Base-by-base conservation (phyloP, 148 eudicot genomes). In the Hydrangea macrophylla region DNA sequence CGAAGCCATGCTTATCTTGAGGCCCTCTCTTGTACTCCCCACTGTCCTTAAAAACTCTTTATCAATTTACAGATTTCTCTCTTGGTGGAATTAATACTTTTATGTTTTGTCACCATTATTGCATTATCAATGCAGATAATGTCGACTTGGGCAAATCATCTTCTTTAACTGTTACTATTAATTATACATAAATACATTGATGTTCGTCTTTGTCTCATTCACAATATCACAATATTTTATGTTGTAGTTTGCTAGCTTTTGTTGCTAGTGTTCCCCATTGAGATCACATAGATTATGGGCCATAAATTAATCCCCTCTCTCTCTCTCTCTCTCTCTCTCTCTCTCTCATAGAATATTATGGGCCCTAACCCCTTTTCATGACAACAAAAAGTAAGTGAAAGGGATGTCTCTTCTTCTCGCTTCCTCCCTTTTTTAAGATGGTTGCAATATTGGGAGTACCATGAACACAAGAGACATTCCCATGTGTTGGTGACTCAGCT, bases 331-430 rank as follows among this genome's bases (percentile, higher is more conserved):
- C 15, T 45, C 56, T 54, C 51, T 39, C 60, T n/a, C 67, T n/a
- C 10, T 33, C 15, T 45, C 15, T 48, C 15, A n/a, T n/a, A n/a
- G n/a, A n/a, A n/a, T n/a, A n/a, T n/a, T 48, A 15, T 42, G 6
- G 2, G 5, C 39, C 39, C 39, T 42, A 54, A 30, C 18, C 10
- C 56, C 50, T 55, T 78, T 70, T 55, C 60, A 67, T 42, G 71
- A 23, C 60, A 61, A 22, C 23, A 61, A 33, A 55, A 67, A 59
- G 66, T 53, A 55, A 70, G 72, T 78, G 82, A 70, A 74, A 70
- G 78, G 67, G 81, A 78, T 74, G 78, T 74, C 30, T 70, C 60
- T 61, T 73, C 3, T 8, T 18, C 60, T 23, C 26, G 42, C 42
- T 30, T 9, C 5, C 5, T 20, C 22, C 70, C 59, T 5, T 54